Conservation (phyloP, 2,329 filamentous ascomycete genomes). For the Cadophora sp. region DNA sequence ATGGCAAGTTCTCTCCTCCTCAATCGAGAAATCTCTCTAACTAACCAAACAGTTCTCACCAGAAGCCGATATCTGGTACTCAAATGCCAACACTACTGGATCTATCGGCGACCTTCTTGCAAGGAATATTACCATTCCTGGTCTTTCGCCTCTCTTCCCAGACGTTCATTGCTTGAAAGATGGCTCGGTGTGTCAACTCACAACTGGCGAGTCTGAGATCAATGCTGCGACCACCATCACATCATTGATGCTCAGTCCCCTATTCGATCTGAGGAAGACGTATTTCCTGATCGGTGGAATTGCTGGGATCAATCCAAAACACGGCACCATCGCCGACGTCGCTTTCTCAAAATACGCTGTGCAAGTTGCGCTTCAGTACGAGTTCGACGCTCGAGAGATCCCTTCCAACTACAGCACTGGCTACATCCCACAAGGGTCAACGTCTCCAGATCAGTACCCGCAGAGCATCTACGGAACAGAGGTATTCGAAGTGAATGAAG, state of each 20-base stretch:
- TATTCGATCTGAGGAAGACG: conserved; percentile 69
- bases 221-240: conserved; percentile 74
- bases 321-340: conserved; percentile 69
- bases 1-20: conserved; percentile 55
- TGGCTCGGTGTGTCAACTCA: conserved; percentile 70
- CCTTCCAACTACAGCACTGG: conserved; percentile 69
- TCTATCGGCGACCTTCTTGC: conserved; percentile 62
- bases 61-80: conserved; percentile 68
- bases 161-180: conserved; percentile 67
- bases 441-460: conserved; percentile 63
- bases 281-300: conserved; percentile 79
- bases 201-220: conserved; percentile 74
- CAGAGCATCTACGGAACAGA: conserved; percentile 69
- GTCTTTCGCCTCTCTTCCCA: conserved; percentile 70
- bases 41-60: conserved; percentile 59
- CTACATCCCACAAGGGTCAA: conserved; percentile 70
- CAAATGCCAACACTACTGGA: conserved; percentile 53
- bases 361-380: conserved; percentile 78
- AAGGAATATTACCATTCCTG: conserved; percentile 63
- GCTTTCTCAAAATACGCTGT: conserved; percentile 74
- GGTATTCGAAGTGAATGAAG: conserved; percentile 70
- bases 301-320: conserved; percentile 74
- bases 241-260: conserved; percentile 64
- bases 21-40: neutral
- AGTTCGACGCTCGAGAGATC: conserved; percentile 74